Conservation (phyloP, 495 filamentous ascomycete species). For the Penicillium paxilli region DNA sequence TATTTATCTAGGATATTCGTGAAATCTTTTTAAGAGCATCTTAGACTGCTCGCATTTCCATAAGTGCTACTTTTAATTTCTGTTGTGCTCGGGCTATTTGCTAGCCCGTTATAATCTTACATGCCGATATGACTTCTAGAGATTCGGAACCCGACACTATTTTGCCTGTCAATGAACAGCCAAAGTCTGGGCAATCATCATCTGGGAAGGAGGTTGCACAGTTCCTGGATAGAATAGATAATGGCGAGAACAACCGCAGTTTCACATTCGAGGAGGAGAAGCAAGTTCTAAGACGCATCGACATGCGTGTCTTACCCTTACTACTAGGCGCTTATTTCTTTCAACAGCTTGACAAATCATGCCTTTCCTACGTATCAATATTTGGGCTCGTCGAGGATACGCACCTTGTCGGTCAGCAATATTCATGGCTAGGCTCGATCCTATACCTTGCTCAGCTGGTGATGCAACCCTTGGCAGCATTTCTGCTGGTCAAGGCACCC, state of each 20-base stretch:
- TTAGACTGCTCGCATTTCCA: too few species aligned
- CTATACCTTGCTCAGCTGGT: constrained; percentile 47
- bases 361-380: constrained; percentile 47
- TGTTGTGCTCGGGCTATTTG: background rate
- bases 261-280: constrained; percentile 51
- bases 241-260: background rate
- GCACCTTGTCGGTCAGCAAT: constrained; percentile 43
- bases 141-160: background rate
- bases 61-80: background rate
- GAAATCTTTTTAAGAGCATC: too few species aligned
- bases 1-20: too few species aligned
- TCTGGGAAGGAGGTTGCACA: background rate
- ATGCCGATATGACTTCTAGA: background rate
- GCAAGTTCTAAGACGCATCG: constrained; percentile 46
- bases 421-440: constrained; percentile 48
- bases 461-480: constrained; percentile 21
- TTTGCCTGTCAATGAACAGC: background rate
- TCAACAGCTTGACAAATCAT: constrained; percentile 55
- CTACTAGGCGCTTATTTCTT: constrained; percentile 36
- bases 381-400: constrained; percentile 44
- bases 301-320: constrained; percentile 46
- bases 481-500: constrained; percentile 27
- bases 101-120: background rate
- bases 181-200: background rate
- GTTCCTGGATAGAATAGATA: background rate